Evolutionary conservation across 305 asterid species (phyloP), one percentile per base, ranked within the genome.

Genomic region (Stenogyne calaminthoides): DNA sequence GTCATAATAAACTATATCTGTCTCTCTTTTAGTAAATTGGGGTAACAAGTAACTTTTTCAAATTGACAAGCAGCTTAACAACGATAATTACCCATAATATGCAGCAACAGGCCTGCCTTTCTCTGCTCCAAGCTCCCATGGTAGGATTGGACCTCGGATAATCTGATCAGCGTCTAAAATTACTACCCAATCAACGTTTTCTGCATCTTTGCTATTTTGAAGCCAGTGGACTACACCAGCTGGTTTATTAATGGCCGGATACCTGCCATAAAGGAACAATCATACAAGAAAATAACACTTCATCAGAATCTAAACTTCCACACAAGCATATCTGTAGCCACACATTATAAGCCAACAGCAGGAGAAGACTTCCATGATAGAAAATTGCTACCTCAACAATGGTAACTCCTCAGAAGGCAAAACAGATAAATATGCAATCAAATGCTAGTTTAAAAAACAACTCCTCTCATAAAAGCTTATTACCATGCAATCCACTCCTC

Each of bases 71-170:
- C 62, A 56, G 62, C 62, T 9, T 22, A 22, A 56, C 36, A 56
- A 56, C 9, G 54, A 46, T 46, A 34, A 67, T 80, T 90, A 95
- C 99, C 99, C 99, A 47, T 92, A 92, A 85, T 89, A 87, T 36
- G 98, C 99, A 75, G 99, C 91, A 75, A 95, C 96, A 2, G 98
- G 93, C 60, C 80, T 89, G 72, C 99, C 97, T 87, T 85, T 89
- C 91, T 90, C 96, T 22, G 96, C 98, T 51, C 99, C 99, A 75
- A 95, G 92, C 86, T 95, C 97, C 99, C 98, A 95, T 7, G 99
- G 99, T 40, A 95, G 40, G 22, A 95, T 90, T 9, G 98, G 96
- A 19, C 99, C 97, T 69, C 99, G 91, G 46, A 92, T 73, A 52
- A 95, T 89, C 98, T 82, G 83, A 76, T 95, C 99, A 16, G 99